Conservation (phyloP, 768 basidiomycete genomes). For the Kwoniella sp. region DNA sequence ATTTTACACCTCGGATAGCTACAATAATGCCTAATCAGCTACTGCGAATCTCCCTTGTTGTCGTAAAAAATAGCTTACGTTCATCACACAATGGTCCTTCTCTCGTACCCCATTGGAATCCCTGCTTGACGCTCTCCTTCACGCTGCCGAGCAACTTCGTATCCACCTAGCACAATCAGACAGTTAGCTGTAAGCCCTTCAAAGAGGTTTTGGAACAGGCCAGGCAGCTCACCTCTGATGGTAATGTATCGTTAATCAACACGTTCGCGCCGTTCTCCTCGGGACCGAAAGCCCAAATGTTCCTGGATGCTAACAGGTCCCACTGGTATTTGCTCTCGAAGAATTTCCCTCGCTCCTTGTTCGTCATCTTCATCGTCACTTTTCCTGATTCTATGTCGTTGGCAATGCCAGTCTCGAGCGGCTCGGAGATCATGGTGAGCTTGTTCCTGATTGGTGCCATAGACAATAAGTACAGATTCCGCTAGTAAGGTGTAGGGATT, state of each 20-base stretch:
- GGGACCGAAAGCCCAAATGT: slow-evolving; percentile 99
- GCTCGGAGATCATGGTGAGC: slow-evolving; percentile 98
- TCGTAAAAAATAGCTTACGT: slow-evolving; percentile 66
- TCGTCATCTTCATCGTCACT: slow-evolving; percentile 90
- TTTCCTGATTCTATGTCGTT: slow-evolving; percentile 93
- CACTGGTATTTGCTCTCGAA: slow-evolving; percentile 98
- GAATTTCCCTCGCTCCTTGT: slow-evolving; percentile 91
- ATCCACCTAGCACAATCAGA: slow-evolving; percentile 86
- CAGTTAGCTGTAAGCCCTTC: not conserved
- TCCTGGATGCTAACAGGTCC: slow-evolving; percentile 94
- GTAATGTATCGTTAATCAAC: slow-evolving; percentile 91
- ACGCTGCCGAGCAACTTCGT: slow-evolving; percentile 87
- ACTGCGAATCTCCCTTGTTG: not conserved
- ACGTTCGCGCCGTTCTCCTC: slow-evolving; percentile 94
- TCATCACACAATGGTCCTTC: slow-evolving; percentile 98
- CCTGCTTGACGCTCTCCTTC: slow-evolving; percentile 95
- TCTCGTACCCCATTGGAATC: slow-evolving; percentile 98
- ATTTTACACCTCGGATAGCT: slow-evolving; percentile 99
- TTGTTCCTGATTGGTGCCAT: slow-evolving; percentile 70
- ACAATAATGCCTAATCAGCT: slow-evolving; percentile 10
- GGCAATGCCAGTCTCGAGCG: slow-evolving; percentile 89
- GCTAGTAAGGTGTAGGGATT: not conserved
- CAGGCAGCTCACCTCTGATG: slow-evolving; percentile 74
- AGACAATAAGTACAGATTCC: not conserved
- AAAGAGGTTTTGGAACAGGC: too few species aligned